Evolutionary conservation across 179 eudicot species (phyloP).

Genomic region (Nepenthes alata): DNA sequence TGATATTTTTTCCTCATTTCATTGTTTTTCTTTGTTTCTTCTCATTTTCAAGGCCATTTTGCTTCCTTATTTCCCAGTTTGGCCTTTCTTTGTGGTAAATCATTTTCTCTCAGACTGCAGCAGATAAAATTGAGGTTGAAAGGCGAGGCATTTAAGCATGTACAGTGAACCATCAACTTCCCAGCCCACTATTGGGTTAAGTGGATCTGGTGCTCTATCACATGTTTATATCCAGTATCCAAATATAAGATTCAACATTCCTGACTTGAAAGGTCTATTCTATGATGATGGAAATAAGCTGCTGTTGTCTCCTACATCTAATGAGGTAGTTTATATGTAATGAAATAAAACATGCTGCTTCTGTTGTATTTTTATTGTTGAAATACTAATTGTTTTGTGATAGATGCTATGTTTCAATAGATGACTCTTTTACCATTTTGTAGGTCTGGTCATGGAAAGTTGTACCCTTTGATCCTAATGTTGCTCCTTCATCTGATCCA

Average conservation of each 20-base stretch:
- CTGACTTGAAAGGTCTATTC: slow-evolving; percentile 60
- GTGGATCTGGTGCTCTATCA: slow-evolving; percentile 80
- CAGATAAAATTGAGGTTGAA: slow-evolving; percentile 2
- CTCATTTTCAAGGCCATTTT: background rate
- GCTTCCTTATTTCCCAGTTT: background rate
- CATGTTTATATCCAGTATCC: slow-evolving; percentile 84
- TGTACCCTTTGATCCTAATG: slow-evolving; percentile 51
- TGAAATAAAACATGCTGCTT: background rate
- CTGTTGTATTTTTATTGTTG: background rate
- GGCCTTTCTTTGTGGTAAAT: background rate
- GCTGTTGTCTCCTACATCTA: slow-evolving; percentile 53
- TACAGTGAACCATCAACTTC: slow-evolving; percentile 56
- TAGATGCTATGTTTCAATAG: background rate
- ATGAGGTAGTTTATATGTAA: slow-evolving; percentile 38
- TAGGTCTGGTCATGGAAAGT: slow-evolving; percentile 89
- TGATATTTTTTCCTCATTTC: background rate
- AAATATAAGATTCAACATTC: slow-evolving; percentile 58
- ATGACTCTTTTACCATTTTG: slow-evolving; percentile 1
- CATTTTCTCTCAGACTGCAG: background rate
- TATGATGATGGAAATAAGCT: slow-evolving; percentile 88
- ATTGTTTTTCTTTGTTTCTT: background rate
- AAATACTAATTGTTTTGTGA: background rate
- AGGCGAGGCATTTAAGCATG: slow-evolving; percentile 24
- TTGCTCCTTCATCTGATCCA: slow-evolving; percentile 44
- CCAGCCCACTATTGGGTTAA: slow-evolving; percentile 35